Evolutionary conservation across 306 rosid genomes (phyloP), one percentile per base, ranked within the genome.

Genomic region (Casuarina glauca): DNA sequence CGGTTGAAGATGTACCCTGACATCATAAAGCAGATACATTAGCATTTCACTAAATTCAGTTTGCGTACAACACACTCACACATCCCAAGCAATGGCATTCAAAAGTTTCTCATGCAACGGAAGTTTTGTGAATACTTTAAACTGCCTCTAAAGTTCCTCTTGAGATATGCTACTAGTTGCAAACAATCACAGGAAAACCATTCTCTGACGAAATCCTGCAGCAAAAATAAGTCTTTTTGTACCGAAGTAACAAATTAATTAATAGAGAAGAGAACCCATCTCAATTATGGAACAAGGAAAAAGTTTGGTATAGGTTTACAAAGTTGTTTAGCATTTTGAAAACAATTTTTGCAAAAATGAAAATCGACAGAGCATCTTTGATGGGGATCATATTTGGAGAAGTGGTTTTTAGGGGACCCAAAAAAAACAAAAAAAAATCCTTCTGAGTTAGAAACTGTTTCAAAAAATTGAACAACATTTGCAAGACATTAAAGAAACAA

Each of bases 1-100:
- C 87, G 20, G 89, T 87, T 26, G 98, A 94, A 62, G 98, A 92
- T 76, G 97, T 92, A 63, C 98, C 98, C 98, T 94, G 91, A 74
- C 26, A 84, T 50, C 64, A 66, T 3, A 82, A 36, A 39, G 52
- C 80, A 83, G 17, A 78, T 48, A 82, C 60, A 75, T 87, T 73
- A 86, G 67, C 76, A 78, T 57, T 69, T 79, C 69, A 39, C 16
- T 46, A 62, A 79, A 44, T 10, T 50, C 64, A 48, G 49, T 16
- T 55, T 11, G 57, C 7, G 20, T 0, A 6, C 4, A 46, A 35
- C 19, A 39, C 58, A 51, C 39, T 51, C 39, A 43, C 44, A 55
- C 50, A 38, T 50, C 76, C 69, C 32, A 76, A 80, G 53, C 19
- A 13, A 53, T 67, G 74, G 78, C 51, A 54, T 74, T 74, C 20